Evolutionary conservation across 2,329 filamentous ascomycete genomes (phyloP).

Genomic region (Sclerotinia nivalis): DNA sequence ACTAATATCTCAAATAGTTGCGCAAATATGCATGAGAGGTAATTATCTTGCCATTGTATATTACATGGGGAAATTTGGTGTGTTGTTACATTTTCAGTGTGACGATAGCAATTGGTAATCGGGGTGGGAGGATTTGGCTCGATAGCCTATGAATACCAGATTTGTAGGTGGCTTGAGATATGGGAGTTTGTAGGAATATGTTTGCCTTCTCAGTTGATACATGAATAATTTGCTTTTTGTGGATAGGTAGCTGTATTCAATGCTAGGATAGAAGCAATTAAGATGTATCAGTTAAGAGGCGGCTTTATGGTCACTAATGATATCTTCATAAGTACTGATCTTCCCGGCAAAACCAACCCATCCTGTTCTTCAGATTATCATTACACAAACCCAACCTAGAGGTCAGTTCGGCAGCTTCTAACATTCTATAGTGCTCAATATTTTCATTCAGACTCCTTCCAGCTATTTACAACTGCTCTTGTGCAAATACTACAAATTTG

Average conservation of each 20-base stretch:
- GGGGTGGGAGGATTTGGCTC: neutral
- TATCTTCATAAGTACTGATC: neutral
- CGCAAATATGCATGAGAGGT: conserved; percentile 36
- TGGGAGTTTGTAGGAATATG: conserved; percentile 13
- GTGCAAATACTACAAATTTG: neutral
- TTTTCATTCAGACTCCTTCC: neutral
- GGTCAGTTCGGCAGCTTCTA: neutral
- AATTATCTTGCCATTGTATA: conserved; percentile 14
- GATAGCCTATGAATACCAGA: conserved; percentile 18
- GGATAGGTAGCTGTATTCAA: neutral
- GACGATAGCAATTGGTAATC: neutral
- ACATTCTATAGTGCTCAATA: neutral
- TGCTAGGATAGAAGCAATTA: neutral
- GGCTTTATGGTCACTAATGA: neutral
- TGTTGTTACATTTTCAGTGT: conserved; percentile 5
- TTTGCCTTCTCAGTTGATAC: neutral
- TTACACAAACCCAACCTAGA: neutral
- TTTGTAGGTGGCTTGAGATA: conserved; percentile 3
- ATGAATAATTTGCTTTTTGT: conserved; percentile 12
- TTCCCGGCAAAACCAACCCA: neutral
- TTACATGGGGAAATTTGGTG: conserved; percentile 2
- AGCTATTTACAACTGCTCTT: neutral
- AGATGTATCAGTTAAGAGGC: neutral
- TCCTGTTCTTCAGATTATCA: neutral
- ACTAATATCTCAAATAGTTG: conserved; percentile 31